A percentile compares a stretch with the other conserved stretches of the same genome.
Evolutionary conservation across 768 basidiomycete species (phyloP).

Genomic region (Mycena galericulata): DNA sequence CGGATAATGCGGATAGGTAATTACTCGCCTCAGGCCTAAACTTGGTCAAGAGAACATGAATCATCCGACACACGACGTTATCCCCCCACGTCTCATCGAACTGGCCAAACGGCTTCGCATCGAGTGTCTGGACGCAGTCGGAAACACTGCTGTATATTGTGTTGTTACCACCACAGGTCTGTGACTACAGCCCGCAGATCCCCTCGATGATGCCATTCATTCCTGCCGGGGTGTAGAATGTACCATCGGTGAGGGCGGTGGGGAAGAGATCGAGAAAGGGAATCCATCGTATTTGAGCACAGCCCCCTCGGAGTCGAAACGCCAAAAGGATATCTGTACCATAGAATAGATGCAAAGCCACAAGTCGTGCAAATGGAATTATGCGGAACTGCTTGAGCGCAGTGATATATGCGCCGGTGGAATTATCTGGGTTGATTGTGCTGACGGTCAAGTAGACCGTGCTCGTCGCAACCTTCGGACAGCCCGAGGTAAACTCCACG

Average conservation of each 20-base stretch:
- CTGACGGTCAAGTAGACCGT: constrained; percentile 14
- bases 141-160: background rate
- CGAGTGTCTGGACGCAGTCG: constrained; percentile 1
- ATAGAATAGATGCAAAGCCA: background rate
- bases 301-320: constrained; percentile 15
- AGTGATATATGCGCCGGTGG: constrained; percentile 8
- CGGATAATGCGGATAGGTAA: background rate
- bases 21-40: background rate
- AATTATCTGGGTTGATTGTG: constrained; percentile 15
- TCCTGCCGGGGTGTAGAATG: background rate
- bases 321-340: constrained; percentile 16
- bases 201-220: constrained; percentile 3
- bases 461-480: constrained; percentile 17
- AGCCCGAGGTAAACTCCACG: constrained; percentile 16
- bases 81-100: constrained; percentile 18
- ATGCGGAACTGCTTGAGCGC: constrained; percentile 16
- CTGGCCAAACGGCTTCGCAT: constrained; percentile 11
- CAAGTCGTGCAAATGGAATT: background rate
- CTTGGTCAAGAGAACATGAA: constrained; percentile 22
- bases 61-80: constrained; percentile 19
- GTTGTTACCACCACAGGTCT: constrained; percentile 17
- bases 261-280: background rate
- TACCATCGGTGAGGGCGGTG: background rate
- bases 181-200: constrained; percentile 7
- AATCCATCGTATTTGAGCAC: constrained; percentile 20